Conservation (phyloP, 2,329 filamentous ascomycete genomes). For the Aspergillus pseudoviridinutans region DNA sequence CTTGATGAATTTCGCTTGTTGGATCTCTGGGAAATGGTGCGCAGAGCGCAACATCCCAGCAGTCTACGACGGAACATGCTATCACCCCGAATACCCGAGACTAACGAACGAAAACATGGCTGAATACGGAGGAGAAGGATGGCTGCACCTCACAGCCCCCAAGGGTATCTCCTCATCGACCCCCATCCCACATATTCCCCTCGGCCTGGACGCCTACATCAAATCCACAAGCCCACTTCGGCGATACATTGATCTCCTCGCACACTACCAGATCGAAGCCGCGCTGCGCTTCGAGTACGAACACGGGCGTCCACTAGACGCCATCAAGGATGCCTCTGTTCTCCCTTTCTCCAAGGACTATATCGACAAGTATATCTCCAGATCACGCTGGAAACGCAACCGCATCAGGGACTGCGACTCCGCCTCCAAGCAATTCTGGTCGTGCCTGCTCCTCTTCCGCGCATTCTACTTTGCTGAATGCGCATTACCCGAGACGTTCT, state of each 20-base stretch:
- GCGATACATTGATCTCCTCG: conserved; percentile 57
- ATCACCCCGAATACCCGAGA: conserved; percentile 38
- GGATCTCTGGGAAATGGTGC: conserved; percentile 33
- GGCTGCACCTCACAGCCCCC: conserved; percentile 35
- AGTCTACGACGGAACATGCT: conserved; percentile 35
- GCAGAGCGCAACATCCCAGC: conserved; percentile 35
- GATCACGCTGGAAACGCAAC: conserved; percentile 40
- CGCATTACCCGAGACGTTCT: conserved; percentile 47
- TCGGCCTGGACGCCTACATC: conserved; percentile 52
- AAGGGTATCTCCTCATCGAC: conserved; percentile 42
- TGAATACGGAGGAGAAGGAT: conserved; percentile 39
- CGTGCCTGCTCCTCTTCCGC: conserved; percentile 52
- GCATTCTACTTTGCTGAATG: conserved; percentile 55
- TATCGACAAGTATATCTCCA: conserved; percentile 48
- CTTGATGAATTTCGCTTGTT: conserved; percentile 53
- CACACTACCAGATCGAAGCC: conserved; percentile 63
- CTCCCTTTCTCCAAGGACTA: conserved; percentile 50
- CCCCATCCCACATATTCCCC: conserved; percentile 47
- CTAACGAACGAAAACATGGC: conserved; percentile 36
- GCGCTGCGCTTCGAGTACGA: conserved; percentile 54
- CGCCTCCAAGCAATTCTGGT: conserved; percentile 46
- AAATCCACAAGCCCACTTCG: conserved; percentile 60
- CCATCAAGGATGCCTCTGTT: conserved; percentile 20
- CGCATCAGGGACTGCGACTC: conserved; percentile 37
- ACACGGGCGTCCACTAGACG: conserved; percentile 41